These are phyloP conservation scores for Parmales sp. DNA, from an alignment of 108 stramenopile species.

Conservation along the genomic window DNA sequence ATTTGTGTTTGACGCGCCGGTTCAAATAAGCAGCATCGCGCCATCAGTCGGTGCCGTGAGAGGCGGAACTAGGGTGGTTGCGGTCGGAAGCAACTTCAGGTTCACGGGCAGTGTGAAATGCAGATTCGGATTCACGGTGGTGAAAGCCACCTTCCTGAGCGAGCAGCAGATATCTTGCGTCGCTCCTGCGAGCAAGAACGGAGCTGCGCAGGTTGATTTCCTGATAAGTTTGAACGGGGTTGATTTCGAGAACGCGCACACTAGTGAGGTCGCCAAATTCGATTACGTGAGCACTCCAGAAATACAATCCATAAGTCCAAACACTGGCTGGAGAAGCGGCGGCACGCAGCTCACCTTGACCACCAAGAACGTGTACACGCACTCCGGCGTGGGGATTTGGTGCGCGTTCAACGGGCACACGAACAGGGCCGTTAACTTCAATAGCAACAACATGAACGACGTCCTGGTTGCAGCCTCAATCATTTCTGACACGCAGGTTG, in stretches of 20 bases:
- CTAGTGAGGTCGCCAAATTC: constrained; percentile 26
- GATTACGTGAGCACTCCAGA: constrained; percentile 25
- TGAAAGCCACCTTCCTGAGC: constrained; percentile 11
- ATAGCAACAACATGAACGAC: constrained; percentile 1
- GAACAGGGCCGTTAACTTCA: background rate
- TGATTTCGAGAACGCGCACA: constrained; percentile 8
- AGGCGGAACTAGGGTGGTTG: constrained; percentile 26
- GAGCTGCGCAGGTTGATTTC: constrained; percentile 15
- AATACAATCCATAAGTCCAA: constrained; percentile 15
- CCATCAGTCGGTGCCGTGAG: constrained; percentile 22
- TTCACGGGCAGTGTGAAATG: constrained; percentile 18
- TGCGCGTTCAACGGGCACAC: constrained; percentile 14
- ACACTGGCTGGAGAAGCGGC: constrained; percentile 22
- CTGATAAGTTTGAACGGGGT: background rate
- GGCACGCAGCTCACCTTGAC: constrained; percentile 19
- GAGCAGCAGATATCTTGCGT: constrained; percentile 18
- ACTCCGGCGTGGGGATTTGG: background rate
- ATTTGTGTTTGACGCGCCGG: constrained; percentile 18
- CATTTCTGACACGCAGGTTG: constrained; percentile 13
- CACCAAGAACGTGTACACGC: constrained; percentile 18
- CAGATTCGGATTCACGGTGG: constrained; percentile 16
- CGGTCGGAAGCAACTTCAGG: constrained; percentile 22
- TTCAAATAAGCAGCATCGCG: constrained; percentile 23
- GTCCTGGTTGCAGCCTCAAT: constrained; percentile 24
- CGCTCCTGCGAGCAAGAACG: constrained; percentile 11